A percentile compares a stretch with the other conserved stretches of the same genome.
Evolutionary conservation across 208 protist species (phyloP).

Genomic region (Crithidia thermophila): DNA sequence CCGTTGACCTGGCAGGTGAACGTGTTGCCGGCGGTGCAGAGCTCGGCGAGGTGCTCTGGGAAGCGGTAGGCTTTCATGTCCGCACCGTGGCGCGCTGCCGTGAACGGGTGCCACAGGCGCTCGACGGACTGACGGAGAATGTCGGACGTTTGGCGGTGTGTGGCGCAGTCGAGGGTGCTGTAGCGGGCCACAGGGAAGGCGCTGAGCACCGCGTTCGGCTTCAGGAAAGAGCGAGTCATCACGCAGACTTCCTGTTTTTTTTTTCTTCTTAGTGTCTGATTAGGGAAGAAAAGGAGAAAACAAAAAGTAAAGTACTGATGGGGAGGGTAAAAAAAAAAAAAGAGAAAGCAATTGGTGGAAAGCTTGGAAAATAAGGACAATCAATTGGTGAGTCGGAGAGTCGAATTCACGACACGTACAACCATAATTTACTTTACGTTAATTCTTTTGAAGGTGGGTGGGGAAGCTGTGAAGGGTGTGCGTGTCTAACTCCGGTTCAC

Average conservation of each 20-base stretch:
- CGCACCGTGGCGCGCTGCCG: slow-evolving; percentile 21
- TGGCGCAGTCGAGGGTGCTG: slow-evolving; percentile 2
- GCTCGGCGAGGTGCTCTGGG: slow-evolving; percentile 43
- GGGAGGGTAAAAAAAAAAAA: slow-evolving; percentile 4
- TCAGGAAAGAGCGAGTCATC: slow-evolving; percentile 3
- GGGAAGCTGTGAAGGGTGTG: background rate
- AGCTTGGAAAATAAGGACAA: background rate
- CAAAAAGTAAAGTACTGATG: slow-evolving; percentile 2
- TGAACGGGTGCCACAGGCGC: slow-evolving; percentile 75
- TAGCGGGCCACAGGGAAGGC: slow-evolving; percentile 1
- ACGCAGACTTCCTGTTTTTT: background rate
- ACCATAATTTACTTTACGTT: too few species aligned
- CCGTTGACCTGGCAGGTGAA: slow-evolving; percentile 83
- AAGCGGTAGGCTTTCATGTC: slow-evolving; percentile 61
- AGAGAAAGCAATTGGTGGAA: background rate
- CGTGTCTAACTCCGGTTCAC: too few species aligned
- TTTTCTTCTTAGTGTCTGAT: background rate
- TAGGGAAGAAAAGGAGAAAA: background rate
- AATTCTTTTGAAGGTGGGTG: background rate
- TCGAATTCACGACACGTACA: too few species aligned
- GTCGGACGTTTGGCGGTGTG: slow-evolving; percentile 35
- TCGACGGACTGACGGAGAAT: slow-evolving; percentile 48
- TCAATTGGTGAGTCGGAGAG: background rate
- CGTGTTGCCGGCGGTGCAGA: slow-evolving; percentile 40
- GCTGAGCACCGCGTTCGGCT: slow-evolving; percentile 14